Evolutionary conservation across 805 yeast genomes (phyloP).

Genomic region (Starmerella khaoyaiensis): DNA sequence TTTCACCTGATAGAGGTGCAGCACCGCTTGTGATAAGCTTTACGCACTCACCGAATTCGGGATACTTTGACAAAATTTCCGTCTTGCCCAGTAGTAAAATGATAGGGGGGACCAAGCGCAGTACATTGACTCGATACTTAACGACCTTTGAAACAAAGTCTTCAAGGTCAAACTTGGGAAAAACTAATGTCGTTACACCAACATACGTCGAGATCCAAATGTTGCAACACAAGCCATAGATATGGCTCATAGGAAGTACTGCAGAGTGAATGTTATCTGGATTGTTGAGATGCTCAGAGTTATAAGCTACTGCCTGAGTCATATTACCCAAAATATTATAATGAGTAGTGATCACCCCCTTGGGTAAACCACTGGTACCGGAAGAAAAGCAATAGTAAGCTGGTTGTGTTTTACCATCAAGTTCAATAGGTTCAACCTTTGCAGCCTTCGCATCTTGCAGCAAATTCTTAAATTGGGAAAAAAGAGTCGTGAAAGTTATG

Average conservation of each 20-base stretch:
- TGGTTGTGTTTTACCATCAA: constrained; percentile 13
- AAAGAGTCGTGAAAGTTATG: constrained; percentile 6
- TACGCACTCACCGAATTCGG: constrained; percentile 33
- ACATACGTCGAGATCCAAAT: constrained; percentile 19
- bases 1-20: constrained; percentile 31
- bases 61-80: constrained; percentile 33
- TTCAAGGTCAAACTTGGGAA: constrained; percentile 28
- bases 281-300: constrained; percentile 17
- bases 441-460: constrained; percentile 6
- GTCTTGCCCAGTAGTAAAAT: constrained; percentile 35
- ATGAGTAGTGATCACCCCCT: constrained; percentile 60
- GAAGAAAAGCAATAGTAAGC: constrained; percentile 27
- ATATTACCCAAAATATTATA: constrained; percentile 35
- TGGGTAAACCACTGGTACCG: constrained; percentile 50
- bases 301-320: constrained; percentile 11
- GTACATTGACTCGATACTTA: constrained; percentile 28
- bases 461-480: constrained; percentile 2
- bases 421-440: constrained; percentile 8
- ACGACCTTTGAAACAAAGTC: constrained; percentile 22
- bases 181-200: constrained; percentile 22
- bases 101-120: constrained; percentile 34
- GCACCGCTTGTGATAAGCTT: constrained; percentile 32
- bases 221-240: constrained; percentile 26
- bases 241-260: constrained; percentile 27
- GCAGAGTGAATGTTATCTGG: constrained; percentile 26